These are phyloP conservation scores for Coemansia sp. DNA, from an alignment of 192 early-diverging fungal species.

Conservation along the genomic window DNA sequence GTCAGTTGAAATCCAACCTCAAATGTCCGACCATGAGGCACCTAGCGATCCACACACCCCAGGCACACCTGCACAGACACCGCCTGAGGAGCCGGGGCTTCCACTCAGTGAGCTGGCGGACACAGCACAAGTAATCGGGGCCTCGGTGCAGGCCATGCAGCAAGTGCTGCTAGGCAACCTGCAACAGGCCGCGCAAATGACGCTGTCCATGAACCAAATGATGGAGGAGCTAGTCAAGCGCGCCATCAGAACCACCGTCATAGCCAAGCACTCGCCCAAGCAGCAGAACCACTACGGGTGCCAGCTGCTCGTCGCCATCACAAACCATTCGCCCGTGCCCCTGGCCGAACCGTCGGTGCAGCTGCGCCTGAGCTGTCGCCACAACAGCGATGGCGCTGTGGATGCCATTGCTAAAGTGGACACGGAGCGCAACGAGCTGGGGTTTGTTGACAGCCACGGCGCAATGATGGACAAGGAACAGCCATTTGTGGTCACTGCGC, in stretches of 20 bases:
- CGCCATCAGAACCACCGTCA: constrained; percentile 27
- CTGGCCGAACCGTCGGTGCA: constrained; percentile 4
- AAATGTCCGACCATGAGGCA: constrained; percentile 1
- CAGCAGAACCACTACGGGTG: background rate
- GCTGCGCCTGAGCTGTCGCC: constrained; percentile 13
- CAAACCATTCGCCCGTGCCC: constrained; percentile 37
- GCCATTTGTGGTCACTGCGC: background rate
- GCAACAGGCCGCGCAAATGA: constrained; percentile 48
- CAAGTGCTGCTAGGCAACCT: constrained; percentile 33
- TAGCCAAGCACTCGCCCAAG: constrained; percentile 8
- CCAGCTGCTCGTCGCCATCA: constrained; percentile 6
- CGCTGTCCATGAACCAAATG: constrained; percentile 46
- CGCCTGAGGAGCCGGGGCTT: background rate
- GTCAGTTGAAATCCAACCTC: no score
- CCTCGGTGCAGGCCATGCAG: constrained; percentile 45
- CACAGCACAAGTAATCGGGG: constrained; percentile 30
- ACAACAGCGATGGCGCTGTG: background rate
- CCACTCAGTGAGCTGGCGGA: constrained; percentile 12
- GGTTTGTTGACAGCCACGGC: no score
- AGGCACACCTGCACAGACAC: background rate
- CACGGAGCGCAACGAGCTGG: background rate
- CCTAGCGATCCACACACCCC: background rate
- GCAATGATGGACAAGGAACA: background rate
- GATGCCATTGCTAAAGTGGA: background rate
- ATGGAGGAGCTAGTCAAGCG: constrained; percentile 47